phyloP scores from a whole-genome alignment of 805 yeast species.

The Yueomyces sp. region DNA sequence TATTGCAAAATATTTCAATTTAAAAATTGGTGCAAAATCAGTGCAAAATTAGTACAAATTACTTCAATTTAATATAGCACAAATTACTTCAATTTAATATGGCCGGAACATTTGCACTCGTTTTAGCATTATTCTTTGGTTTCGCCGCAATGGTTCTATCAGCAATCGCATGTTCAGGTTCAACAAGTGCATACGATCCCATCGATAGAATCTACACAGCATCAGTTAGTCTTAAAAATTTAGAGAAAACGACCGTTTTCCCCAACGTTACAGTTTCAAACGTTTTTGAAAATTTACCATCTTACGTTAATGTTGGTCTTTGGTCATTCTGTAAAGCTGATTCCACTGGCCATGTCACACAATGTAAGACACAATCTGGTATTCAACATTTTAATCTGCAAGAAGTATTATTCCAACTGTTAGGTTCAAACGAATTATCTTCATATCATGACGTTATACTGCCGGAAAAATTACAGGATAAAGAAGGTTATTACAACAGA shows the following conservation, averaged over 20 bases:
- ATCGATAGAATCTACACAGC: conserved; percentile 35
- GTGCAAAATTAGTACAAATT: too few relatives aligned
- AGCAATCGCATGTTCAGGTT: conserved; percentile 40
- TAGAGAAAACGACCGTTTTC: conserved; percentile 13
- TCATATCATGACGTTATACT: conserved; percentile 27
- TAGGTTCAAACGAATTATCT: conserved; percentile 18
- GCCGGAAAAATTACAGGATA: conserved; percentile 40
- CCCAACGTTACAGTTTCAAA: conserved; percentile 6
- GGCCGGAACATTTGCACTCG: conserved; percentile 11
- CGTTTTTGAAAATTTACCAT: conserved; percentile 24
- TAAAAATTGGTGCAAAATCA: too few relatives aligned
- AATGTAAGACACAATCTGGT: conserved; percentile 20
- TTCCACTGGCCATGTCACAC: conserved; percentile 5
- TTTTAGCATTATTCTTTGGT: conserved; percentile 20
- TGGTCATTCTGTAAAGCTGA: conserved; percentile 52
- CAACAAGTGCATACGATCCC: conserved; percentile 29
- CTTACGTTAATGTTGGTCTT: conserved; percentile 39
- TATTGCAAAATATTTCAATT: too few relatives aligned
- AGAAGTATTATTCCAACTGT: conserved; percentile 12
- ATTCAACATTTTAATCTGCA: conserved; percentile 18
- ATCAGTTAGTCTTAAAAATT: conserved; percentile 30
- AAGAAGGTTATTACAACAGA: conserved; percentile 31
- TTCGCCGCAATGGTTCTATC: conserved; percentile 34
- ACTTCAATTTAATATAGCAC: too few relatives aligned
- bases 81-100: conserved; percentile 1